Evolutionary conservation across 169 alveolate genomes (phyloP).

Genomic region (Babesia microti): DNA sequence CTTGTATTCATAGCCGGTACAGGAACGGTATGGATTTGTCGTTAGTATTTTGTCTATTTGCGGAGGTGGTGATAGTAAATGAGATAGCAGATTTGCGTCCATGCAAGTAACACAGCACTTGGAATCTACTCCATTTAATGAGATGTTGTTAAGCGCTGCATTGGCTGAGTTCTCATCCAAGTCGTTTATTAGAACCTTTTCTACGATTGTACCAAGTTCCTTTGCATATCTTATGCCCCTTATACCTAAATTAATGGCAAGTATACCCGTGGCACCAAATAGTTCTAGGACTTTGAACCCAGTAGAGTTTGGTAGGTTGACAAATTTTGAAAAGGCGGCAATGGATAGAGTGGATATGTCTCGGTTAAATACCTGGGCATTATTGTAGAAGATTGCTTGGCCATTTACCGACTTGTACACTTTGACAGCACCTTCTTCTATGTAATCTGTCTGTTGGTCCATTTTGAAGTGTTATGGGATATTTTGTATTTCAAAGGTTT

Average conservation of each 20-base stretch:
- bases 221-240: conserved; percentile 76
- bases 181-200: conserved; percentile 72
- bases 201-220: conserved; percentile 69
- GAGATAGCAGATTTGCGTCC: conserved; percentile 52
- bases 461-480: no score
- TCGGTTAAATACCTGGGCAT: conserved; percentile 86
- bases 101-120: conserved; percentile 51
- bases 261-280: conserved; percentile 61
- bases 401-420: conserved; percentile 42
- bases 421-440: conserved; percentile 62
- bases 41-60: no score
- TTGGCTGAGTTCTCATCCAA: conserved; percentile 64
- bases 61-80: conserved; percentile 30
- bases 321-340: conserved; percentile 55
- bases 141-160: conserved; percentile 36
- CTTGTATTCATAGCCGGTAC: no score
- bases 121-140: conserved; percentile 32
- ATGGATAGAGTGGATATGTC: conserved; percentile 77
- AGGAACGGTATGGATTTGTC: no score
- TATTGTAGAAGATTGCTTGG: conserved; percentile 69
- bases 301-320: conserved; percentile 42
- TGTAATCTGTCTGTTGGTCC: no score
- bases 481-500: no score
- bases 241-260: conserved; percentile 50
- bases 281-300: conserved; percentile 60